These are phyloP conservation scores for Darksidea phi DNA, from an alignment of 495 filamentous ascomycete species.

Conservation along the genomic window DNA sequence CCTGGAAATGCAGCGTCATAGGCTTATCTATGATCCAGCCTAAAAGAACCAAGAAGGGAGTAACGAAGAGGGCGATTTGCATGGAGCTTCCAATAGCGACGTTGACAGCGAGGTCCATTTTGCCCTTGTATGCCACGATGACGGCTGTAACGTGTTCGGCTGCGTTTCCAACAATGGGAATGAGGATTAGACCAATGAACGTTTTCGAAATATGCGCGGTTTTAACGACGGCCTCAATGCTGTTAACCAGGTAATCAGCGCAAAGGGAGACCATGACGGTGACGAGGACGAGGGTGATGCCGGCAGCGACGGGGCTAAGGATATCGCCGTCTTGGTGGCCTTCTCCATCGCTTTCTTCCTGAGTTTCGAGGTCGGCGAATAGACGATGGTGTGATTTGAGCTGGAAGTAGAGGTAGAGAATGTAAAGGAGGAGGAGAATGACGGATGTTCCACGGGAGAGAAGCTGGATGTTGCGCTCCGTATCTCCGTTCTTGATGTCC, in stretches of 20 bases:
- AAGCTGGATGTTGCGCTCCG: conserved; percentile 66
- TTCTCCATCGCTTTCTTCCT: conserved; percentile 44
- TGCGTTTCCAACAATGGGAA: conserved; percentile 96
- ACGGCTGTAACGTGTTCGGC: conserved; percentile 96
- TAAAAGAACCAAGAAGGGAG: conserved; percentile 83
- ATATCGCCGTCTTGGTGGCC: conserved; percentile 49
- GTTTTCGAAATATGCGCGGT: conserved; percentile 86
- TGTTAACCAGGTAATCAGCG: conserved; percentile 90
- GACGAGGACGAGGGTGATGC: conserved; percentile 66
- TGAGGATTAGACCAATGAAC: conserved; percentile 92
- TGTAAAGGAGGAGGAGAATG: conserved; percentile 83
- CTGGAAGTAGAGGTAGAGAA: conserved; percentile 89
- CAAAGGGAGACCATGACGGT: conserved; percentile 86
- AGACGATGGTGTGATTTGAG: conserved; percentile 75
- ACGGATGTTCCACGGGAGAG: conserved; percentile 89
- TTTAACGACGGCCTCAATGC: conserved; percentile 84
- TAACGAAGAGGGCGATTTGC: conserved; percentile 93
- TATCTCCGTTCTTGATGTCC: conserved; percentile 39
- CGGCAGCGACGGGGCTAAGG: conserved; percentile 70
- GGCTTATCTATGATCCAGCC: conserved; percentile 82
- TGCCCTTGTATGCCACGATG: conserved; percentile 87
- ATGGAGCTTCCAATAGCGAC: conserved; percentile 91
- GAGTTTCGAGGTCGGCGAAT: conserved; percentile 66
- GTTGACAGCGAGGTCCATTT: conserved; percentile 96
- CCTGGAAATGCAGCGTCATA: conserved; percentile 91